Evolutionary conservation across 192 early-diverging fungal genomes (phyloP).

Genomic region (Backusella australiensis): DNA sequence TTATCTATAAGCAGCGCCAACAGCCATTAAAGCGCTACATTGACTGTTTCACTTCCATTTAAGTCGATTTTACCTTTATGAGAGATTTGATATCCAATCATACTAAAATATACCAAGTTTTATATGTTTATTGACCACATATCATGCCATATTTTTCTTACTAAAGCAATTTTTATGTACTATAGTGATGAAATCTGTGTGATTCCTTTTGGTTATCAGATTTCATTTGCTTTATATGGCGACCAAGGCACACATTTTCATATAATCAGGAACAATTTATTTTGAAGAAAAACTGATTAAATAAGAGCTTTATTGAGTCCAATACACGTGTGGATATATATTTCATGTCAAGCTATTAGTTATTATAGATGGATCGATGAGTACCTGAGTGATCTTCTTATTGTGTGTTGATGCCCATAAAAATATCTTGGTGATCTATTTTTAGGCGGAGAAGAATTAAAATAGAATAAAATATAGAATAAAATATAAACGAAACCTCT

Average conservation of each 20-base stretch:
- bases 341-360: background rate
- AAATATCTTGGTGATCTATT: background rate
- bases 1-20: background rate
- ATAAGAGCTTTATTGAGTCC: background rate
- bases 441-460: background rate
- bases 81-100: too few relatives aligned
- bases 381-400: background rate
- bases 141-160: background rate
- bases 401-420: too few relatives aligned
- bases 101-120: too few relatives aligned
- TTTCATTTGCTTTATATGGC: background rate
- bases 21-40: background rate
- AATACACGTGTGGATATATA: background rate
- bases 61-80: background rate
- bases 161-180: background rate
- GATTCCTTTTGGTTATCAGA: background rate
- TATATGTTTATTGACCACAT: background rate
- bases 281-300: background rate
- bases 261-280: background rate
- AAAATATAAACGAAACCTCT: background rate
- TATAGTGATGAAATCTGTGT: background rate
- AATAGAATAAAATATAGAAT: background rate
- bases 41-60: background rate
- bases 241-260: too few relatives aligned
- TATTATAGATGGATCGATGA: background rate